Conservation (phyloP, 2,329 filamentous ascomycete genomes). For the Colletotrichum graminicola region DNA sequence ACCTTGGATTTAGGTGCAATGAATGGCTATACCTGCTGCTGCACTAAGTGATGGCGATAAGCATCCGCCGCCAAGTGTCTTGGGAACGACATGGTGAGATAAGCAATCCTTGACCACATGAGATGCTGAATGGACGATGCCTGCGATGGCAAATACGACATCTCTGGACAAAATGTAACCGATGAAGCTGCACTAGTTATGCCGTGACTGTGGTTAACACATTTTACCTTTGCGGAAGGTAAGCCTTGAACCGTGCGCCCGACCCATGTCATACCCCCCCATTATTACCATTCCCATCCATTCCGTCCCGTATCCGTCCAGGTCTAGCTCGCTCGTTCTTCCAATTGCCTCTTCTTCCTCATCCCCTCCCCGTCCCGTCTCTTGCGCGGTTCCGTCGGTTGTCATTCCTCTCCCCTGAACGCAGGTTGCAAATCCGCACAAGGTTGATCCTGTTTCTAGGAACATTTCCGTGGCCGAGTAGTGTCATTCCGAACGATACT, state of each 20-base stretch:
- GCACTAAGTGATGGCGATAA: slow-evolving; percentile 2
- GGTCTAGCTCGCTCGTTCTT: slow-evolving; percentile 12
- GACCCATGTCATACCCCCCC: slow-evolving; percentile 1
- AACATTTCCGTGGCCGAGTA: slow-evolving; percentile 27
- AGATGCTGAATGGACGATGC: background rate
- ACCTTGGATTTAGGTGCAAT: background rate
- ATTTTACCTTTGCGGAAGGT: background rate
- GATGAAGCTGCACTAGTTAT: background rate
- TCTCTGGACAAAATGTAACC: background rate
- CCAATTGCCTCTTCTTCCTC: slow-evolving; percentile 22
- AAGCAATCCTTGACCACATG: background rate
- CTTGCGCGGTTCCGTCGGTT: background rate
- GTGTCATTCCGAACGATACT: slow-evolving; percentile 24
- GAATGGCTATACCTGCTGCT: background rate
- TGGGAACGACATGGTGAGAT: background rate
- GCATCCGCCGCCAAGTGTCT: background rate
- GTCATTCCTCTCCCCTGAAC: background rate
- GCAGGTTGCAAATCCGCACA: slow-evolving; percentile 4
- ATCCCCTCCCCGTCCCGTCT: slow-evolving; percentile 28
- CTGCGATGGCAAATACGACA: slow-evolving; percentile 4
- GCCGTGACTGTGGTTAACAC: slow-evolving; percentile 4
- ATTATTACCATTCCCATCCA: slow-evolving; percentile 30
- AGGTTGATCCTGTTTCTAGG: slow-evolving; percentile 26
- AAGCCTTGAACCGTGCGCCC: slow-evolving; percentile 32
- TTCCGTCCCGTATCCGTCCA: slow-evolving; percentile 28